Evolutionary conservation across 257 asterid genomes (phyloP).

Genomic region (Solanum tarijense): DNA sequence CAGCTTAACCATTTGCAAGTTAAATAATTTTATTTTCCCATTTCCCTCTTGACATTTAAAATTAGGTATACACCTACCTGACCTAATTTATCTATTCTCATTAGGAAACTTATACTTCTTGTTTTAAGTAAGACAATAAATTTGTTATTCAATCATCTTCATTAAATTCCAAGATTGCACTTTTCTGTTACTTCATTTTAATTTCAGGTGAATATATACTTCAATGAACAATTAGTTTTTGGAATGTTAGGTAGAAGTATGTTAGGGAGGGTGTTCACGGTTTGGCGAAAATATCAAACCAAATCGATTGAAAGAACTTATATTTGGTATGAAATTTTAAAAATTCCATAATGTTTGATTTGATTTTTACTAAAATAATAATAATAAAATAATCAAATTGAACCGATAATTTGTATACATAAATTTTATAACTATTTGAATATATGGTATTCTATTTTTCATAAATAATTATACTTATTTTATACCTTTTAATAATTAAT

Average conservation of each 20-base stretch:
- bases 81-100: slow-evolving; percentile 16
- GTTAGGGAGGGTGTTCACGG: background rate
- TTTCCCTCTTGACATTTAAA: background rate
- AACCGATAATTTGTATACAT: too few species aligned
- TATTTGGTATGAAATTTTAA: background rate
- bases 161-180: background rate
- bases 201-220: background rate
- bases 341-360: background rate
- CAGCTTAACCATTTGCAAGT: slow-evolving; percentile 38
- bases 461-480: too few species aligned
- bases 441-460: background rate
- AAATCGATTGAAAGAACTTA: background rate
- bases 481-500: too few species aligned
- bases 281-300: background rate
- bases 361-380: too few species aligned
- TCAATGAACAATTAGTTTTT: background rate
- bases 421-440: too few species aligned
- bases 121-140: background rate
- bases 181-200: background rate
- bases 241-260: background rate
- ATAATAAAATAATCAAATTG: too few species aligned
- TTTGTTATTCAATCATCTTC: background rate
- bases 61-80: slow-evolving; percentile 25
- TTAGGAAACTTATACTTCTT: background rate
- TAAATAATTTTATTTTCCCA: slow-evolving; percentile 10